Conservation (phyloP, 1,139 yeast species). For the Zygosaccharomyces pseudobailii region DNA sequence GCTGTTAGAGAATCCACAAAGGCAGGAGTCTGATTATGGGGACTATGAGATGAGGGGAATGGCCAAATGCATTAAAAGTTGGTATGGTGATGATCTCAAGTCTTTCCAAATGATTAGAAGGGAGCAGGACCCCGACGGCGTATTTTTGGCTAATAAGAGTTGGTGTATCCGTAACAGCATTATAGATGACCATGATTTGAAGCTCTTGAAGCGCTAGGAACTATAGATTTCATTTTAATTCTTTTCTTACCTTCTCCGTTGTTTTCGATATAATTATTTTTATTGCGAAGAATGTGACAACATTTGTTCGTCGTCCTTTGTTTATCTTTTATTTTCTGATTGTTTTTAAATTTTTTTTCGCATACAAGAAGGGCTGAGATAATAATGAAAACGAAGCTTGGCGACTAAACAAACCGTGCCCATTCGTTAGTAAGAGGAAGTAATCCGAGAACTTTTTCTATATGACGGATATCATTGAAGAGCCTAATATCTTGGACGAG, state of each 20-base stretch:
- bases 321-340: background rate
- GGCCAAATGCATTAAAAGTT: constrained; percentile 58
- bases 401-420: background rate
- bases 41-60: constrained; percentile 83
- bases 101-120: constrained; percentile 58
- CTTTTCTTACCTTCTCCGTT: background rate
- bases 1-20: constrained; percentile 34
- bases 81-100: constrained; percentile 74
- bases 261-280: no score
- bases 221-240: background rate
- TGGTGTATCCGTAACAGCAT: constrained; percentile 85
- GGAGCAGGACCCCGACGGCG: constrained; percentile 73
- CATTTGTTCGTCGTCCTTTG: background rate
- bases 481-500: constrained; percentile 45
- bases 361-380: background rate
- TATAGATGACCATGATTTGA: constrained; percentile 28
- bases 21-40: constrained; percentile 36
- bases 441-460: background rate
- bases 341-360: background rate
- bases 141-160: constrained; percentile 67
- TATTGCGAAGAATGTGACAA: no score
- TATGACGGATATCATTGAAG: constrained; percentile 33
- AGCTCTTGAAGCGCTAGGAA: background rate
- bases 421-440: background rate
- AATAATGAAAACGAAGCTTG: background rate